Evolutionary conservation across 768 basidiomycete species (phyloP).

Genomic region (Hericium erinaceus): DNA sequence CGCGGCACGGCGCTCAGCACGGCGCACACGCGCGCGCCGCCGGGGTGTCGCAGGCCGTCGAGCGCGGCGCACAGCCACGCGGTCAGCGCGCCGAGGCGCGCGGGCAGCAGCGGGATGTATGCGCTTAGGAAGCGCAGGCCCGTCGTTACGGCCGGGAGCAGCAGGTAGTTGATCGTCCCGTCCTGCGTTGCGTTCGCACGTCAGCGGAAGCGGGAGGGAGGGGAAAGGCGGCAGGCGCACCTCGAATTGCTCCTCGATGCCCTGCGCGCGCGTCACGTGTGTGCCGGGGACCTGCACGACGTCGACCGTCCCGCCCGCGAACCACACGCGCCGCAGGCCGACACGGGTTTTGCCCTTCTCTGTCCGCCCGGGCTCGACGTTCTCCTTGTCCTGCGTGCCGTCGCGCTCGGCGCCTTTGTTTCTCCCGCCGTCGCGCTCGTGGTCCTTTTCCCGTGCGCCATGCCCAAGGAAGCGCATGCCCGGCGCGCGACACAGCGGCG

Average conservation of each 20-base stretch:
- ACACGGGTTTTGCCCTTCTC: neutral
- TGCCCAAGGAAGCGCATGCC: neutral
- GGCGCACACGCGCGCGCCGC: conserved; percentile 50
- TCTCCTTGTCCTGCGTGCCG: neutral
- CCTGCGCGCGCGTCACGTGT: conserved; percentile 49
- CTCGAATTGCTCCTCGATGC: conserved; percentile 71
- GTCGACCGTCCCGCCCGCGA: conserved; percentile 75
- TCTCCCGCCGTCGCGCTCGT: neutral
- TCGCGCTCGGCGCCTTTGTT: neutral
- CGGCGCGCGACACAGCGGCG: neutral
- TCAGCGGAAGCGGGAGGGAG: neutral
- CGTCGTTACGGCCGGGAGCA: conserved; percentile 66
- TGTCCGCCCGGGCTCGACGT: neutral
- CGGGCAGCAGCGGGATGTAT: conserved; percentile 71
- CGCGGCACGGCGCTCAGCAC: conserved; percentile 60
- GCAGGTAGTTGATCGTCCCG: conserved; percentile 78
- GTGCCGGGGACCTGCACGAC: conserved; percentile 76
- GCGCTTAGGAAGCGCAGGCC: conserved; percentile 70
- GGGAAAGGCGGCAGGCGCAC: conserved; percentile 26
- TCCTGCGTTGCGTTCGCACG: conserved; percentile 36
- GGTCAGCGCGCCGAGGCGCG: conserved; percentile 62
- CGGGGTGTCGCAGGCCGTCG: conserved; percentile 47
- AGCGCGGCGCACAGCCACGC: conserved; percentile 52
- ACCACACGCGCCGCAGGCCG: conserved; percentile 40
- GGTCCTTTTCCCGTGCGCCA: neutral